phyloP scores from a whole-genome alignment of 345 rosid genomes.

The Adansonia digitata region DNA sequence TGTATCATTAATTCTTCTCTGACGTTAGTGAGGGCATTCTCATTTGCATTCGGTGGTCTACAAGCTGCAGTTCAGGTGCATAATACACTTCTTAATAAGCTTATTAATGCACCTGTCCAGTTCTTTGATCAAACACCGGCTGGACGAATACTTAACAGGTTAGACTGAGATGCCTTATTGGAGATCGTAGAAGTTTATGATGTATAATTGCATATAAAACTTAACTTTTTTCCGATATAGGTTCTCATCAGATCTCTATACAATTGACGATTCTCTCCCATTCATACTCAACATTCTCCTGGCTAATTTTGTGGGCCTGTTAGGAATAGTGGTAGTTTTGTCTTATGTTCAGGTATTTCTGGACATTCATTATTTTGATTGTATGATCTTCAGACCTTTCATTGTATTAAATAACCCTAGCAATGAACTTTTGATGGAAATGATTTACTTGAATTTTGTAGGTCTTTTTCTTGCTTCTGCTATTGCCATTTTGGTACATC shows the following conservation, averaged over 20 bases:
- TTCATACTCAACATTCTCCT: conserved; percentile 90
- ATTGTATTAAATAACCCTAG: not conserved
- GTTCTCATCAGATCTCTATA: conserved; percentile 87
- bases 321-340: conserved; percentile 75
- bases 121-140: conserved; percentile 96
- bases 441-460: conserved; percentile 26
- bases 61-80: conserved; percentile 76
- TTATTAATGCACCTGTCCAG: conserved; percentile 68
- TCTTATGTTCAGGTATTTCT: conserved; percentile 80
- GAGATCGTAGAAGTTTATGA: conserved; percentile 9
- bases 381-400: not conserved
- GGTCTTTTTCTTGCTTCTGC: conserved; percentile 75
- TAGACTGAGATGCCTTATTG: conserved; percentile 15
- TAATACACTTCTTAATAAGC: conserved; percentile 51
- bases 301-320: conserved; percentile 81
- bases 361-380: conserved; percentile 13
- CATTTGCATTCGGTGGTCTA: conserved; percentile 91
- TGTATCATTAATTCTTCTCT: conserved; percentile 63
- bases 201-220: conserved; percentile 6
- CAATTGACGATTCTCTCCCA: conserved; percentile 95
- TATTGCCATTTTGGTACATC: conserved; percentile 83
- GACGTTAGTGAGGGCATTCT: conserved; percentile 87
- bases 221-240: conserved; percentile 31
- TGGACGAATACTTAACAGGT: conserved; percentile 97
- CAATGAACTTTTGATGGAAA: conserved; percentile 2